Percentiles rank a stretch among this genome's conserved stretches.
These are phyloP conservation scores for Solanum chacoense DNA, from an alignment of 305 asterid genomes.

Conservation along the genomic window DNA sequence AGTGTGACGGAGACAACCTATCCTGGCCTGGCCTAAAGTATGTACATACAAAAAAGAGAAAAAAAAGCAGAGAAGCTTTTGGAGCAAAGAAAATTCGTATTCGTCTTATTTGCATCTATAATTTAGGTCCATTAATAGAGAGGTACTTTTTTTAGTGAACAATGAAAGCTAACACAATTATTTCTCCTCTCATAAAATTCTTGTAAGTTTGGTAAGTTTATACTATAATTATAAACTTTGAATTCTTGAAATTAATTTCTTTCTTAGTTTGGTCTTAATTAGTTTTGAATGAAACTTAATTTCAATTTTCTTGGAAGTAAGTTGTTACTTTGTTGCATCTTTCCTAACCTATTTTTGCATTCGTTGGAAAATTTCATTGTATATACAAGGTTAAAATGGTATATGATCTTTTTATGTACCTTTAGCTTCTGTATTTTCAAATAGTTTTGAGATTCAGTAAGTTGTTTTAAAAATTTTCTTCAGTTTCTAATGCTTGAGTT, in stretches of 20 bases:
- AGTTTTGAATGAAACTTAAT: neutral
- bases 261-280: neutral
- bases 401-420: neutral
- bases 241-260: neutral
- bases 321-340: neutral
- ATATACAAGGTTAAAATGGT: neutral
- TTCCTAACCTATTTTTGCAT: neutral
- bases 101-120: neutral
- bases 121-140: neutral
- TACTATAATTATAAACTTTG: neutral
- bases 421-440: neutral
- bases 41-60: neutral
- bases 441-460: no score
- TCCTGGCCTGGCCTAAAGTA: fast-evolving
- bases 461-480: no score
- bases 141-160: neutral
- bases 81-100: neutral
- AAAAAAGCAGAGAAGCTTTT: neutral
- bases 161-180: neutral
- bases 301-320: neutral
- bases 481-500: no score
- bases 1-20: neutral
- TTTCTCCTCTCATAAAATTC: neutral
- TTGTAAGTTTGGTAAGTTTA: neutral
- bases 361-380: neutral